Evolutionary conservation across 2,329 filamentous ascomycete species (phyloP), one percentile per base, ranked within the genome.

Genomic region (Xylariaceae sp.): DNA sequence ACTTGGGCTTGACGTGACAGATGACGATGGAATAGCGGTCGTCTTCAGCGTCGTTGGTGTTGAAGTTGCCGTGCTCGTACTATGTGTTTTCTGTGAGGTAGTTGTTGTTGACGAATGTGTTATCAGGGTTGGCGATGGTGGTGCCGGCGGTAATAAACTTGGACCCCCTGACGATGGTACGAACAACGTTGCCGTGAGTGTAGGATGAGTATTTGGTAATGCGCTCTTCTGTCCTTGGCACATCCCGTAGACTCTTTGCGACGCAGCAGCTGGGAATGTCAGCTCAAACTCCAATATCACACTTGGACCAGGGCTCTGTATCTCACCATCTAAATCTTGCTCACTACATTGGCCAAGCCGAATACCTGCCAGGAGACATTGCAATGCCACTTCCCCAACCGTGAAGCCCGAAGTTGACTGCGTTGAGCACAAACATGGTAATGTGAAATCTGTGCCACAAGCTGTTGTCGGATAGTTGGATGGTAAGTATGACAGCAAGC

Each of bases 361-460:
- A 58, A 70, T 73, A 67, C 83, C 80, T 6, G 82, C 82, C 7
- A 82, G 76, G 39, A 89, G 79, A 71, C 88, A 92, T 68, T 87
- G 82, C 62, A 90, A 73, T 3, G 84, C 86, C 9, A 81, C 88
- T 73, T 91, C 88, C n/a, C 87, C 88, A 52, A 90, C 68, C 1
- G 88, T 90, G 66, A 85, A 87, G 8, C 85, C 86, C 35, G 81
- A 81, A 10, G 72, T 73, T 7, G 86, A 86, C 39, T 77, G 76
- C 59, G 79, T 77, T 44, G 80, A 79, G 71, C 88, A 92, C 5
- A 91, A 77, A 65, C 86, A 90, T 67, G 78, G 74, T 65, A 90
- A 71, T 30, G 85, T 78, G 9, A 80, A 77, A 11, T 74, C 73
- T 39, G 73, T 68, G 35, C 77, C 76, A 67, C 86, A 88, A 52